Conservation (phyloP, 768 basidiomycete genomes). For the Podaxis sp. region DNA sequence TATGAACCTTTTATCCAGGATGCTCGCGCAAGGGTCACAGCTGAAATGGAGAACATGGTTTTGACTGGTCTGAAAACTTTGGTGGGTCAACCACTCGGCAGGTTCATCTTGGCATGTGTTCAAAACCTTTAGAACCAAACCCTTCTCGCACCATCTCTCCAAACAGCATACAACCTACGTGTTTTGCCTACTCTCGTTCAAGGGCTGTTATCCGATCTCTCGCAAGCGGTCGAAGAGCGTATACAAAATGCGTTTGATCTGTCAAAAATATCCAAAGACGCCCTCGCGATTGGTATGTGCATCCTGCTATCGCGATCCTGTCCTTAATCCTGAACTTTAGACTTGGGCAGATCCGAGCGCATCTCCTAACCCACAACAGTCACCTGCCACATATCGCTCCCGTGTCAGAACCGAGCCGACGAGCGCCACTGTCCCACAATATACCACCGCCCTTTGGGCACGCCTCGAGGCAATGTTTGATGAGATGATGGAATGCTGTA, state of each 20-base stretch:
- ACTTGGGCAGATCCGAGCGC: not conserved
- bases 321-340: not conserved
- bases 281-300: conserved; percentile 68
- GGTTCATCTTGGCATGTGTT: conserved; percentile 1
- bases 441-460: conserved; percentile 77
- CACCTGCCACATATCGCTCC: conserved; percentile 73
- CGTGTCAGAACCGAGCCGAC: conserved; percentile 91
- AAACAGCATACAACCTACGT: conserved; percentile 92
- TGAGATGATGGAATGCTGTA: conserved; percentile 88
- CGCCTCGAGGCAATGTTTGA: conserved; percentile 81
- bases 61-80: conserved; percentile 72
- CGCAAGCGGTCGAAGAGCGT: conserved; percentile 78
- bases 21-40: conserved; percentile 66
- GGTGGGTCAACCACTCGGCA: conserved; percentile 43
- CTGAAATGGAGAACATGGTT: conserved; percentile 92
- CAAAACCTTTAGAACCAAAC: conserved; percentile 71
- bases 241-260: conserved; percentile 87
- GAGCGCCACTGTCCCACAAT: conserved; percentile 82
- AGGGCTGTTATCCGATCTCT: conserved; percentile 74
- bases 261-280: conserved; percentile 82
- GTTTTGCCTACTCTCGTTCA: conserved; percentile 83
- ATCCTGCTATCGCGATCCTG: conserved; percentile 1
- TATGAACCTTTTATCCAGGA: conserved; percentile 74
- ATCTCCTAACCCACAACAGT: conserved; percentile 27
- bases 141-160: conserved; percentile 87